Evolutionary conservation across 1,284 basidiomycete species (phyloP).

Genomic region (Ustilago bromivora): DNA sequence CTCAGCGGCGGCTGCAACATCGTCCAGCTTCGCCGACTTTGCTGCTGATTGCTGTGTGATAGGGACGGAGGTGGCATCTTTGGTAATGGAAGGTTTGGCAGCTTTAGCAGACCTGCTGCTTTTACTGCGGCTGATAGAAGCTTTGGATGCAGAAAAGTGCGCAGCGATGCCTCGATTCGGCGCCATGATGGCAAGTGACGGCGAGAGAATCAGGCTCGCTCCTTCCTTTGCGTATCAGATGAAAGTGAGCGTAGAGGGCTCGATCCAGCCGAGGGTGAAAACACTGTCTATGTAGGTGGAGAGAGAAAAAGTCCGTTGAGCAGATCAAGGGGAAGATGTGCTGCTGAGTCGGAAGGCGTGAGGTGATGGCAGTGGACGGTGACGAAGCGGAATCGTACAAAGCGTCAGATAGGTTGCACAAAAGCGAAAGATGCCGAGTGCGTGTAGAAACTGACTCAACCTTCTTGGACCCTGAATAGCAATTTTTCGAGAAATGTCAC

Average conservation of each 20-base stretch:
- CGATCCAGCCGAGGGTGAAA: conserved; percentile 5
- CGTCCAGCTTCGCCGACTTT: background rate
- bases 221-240: background rate
- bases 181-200: conserved; percentile 18
- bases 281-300: background rate
- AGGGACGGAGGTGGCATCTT: conserved; percentile 4
- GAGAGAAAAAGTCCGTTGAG: background rate
- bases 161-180: conserved; percentile 37
- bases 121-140: conserved; percentile 22
- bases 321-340: background rate
- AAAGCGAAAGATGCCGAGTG: conserved; percentile 9
- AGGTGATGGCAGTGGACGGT: conserved; percentile 1
- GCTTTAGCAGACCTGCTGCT: conserved; percentile 24
- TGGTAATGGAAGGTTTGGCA: conserved; percentile 9
- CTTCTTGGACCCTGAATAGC: conserved; percentile 12
- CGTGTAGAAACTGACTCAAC: conserved; percentile 11
- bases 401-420: background rate
- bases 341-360: background rate
- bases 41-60: background rate
- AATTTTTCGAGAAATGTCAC: background rate
- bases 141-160: conserved; percentile 39
- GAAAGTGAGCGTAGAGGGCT: background rate
- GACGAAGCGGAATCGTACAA: conserved; percentile 5
- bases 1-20: background rate
- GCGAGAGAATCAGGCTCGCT: background rate